These are phyloP conservation scores for Globisporangium cystogenes DNA, from an alignment of 352 stramenopile species.

Conservation along the genomic window DNA sequence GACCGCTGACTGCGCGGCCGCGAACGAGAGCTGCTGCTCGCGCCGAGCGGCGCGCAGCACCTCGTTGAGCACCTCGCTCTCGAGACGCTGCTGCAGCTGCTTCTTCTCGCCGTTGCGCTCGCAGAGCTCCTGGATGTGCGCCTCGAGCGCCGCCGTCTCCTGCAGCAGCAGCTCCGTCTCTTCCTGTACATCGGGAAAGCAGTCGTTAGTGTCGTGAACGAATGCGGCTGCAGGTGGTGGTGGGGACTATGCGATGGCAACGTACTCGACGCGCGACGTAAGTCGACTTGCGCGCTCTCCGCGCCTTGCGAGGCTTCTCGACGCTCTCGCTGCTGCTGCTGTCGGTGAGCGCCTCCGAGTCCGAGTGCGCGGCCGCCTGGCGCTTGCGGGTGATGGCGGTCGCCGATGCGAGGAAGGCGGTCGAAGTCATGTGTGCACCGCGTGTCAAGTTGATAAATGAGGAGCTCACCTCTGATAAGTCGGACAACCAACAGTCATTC, in stretches of 20 bases:
- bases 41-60: conserved; percentile 10
- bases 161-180: not conserved
- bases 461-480: not conserved
- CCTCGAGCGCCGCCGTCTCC: not conserved
- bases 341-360: not conserved
- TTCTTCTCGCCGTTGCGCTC: not conserved
- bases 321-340: not conserved
- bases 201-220: too few species aligned
- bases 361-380: not conserved
- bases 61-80: not conserved
- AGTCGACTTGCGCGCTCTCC: not conserved
- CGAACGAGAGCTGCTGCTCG: conserved; percentile 25
- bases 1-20: conserved; percentile 25
- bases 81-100: not conserved
- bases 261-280: not conserved
- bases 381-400: too few species aligned
- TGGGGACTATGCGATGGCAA: not conserved
- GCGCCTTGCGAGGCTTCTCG: not conserved
- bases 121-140: not conserved
- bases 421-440: not conserved
- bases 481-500: not conserved
- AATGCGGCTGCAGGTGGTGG: too few species aligned
- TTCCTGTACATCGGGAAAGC: not conserved
- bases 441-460: conserved; percentile 1
- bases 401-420: too few species aligned